Evolutionary conservation across 2,329 filamentous ascomycete species (phyloP).

Genomic region (Colletotrichum gloeosporioides): DNA sequence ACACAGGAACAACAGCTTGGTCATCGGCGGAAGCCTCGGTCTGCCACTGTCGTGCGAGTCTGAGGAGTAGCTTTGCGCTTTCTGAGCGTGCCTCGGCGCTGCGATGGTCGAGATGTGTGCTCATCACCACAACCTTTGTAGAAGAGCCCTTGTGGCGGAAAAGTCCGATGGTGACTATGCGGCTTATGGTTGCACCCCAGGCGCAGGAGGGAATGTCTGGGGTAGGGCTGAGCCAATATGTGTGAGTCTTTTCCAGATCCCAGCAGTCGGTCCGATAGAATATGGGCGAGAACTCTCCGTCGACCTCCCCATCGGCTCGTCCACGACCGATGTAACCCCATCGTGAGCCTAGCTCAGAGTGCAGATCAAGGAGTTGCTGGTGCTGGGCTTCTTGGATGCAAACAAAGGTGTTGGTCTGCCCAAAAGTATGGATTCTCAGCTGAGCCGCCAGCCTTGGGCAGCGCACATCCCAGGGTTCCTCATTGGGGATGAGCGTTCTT

Average conservation of each 20-base stretch:
- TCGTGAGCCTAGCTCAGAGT: conserved; percentile 52
- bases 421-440: conserved; percentile 57
- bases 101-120: conserved; percentile 72
- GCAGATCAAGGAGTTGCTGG: conserved; percentile 65
- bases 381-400: conserved; percentile 74
- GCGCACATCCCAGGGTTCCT: conserved; percentile 64
- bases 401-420: conserved; percentile 59
- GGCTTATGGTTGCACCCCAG: conserved; percentile 67
- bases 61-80: conserved; percentile 62
- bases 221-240: conserved; percentile 78
- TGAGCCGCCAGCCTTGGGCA: conserved; percentile 59
- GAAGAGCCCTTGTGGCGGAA: conserved; percentile 60
- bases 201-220: conserved; percentile 71
- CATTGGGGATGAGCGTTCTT: conserved; percentile 50
- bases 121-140: conserved; percentile 61
- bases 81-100: conserved; percentile 60
- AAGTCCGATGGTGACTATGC: conserved; percentile 67
- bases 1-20: conserved; percentile 45
- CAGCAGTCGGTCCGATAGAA: conserved; percentile 71
- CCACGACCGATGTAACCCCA: conserved; percentile 71
- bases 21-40: background rate
- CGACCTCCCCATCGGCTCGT: conserved; percentile 65
- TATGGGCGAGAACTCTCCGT: conserved; percentile 81
- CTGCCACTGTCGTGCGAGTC: conserved; percentile 47
- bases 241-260: conserved; percentile 62